Base-by-base conservation (phyloP, 208 protist species). In the Leishmania mexicana region DNA sequence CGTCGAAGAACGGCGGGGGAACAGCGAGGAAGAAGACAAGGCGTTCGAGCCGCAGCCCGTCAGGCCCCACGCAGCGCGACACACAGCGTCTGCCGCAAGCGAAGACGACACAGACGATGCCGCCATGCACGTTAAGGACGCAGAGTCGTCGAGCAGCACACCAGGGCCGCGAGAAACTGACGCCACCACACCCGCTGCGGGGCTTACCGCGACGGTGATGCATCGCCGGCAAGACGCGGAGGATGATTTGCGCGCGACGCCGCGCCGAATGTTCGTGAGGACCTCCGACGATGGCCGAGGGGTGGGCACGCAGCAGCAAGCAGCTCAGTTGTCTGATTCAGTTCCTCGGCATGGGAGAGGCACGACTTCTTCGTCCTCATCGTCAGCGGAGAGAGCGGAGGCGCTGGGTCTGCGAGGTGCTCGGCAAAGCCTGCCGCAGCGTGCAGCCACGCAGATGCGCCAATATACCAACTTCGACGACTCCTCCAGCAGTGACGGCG, bases 281-380 rank as follows among this genome's bases (percentile, higher is more conserved):
- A 47, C 67, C 49, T 77, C 71, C 47, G 80, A 81, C 40, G n/a
- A 72, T 21, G 21, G 15, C 13, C 7, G 31, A 15, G 84, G 78
- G 1, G 87, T 83, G 11, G 81, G 81, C 24, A 65, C 86, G 57
- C 79, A 85, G 53, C 77, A 70, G 7, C 76, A 83, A 28, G 78
- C 85, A 28, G 76, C 76, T 47, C 76, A 68, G 31, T 4, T 65
- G 64, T 47, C n/a, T 49, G 58, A 54, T n/a, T 24, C 76, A 28
- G 90, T 93, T 15, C 87, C 90, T 24, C 84, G 78, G 6, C 90
- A 93, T 77, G 90, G 89, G 17, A 79, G 78, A 21, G 73, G 83
- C 31, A 91, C 90, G 6, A 91, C 90, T 0, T 85, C 87, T 10
- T 91, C 88, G 13, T 93, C 90, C 19, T 88, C 85, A 8, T 90